Conservation (phyloP, 1,284 basidiomycete genomes). For the Fomitiporia mediterranea region DNA sequence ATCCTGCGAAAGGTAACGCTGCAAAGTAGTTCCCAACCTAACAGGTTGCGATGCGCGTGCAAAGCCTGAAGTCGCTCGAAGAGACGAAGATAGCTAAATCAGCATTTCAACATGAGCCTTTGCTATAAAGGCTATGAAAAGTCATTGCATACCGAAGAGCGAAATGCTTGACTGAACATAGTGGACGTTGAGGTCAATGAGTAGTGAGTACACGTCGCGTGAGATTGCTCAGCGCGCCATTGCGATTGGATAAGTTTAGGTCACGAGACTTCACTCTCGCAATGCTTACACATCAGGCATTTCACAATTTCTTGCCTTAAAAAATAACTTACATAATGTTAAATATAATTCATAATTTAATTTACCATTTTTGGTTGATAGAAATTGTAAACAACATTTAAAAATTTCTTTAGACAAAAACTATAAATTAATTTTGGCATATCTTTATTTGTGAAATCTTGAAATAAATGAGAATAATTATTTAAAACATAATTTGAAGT, state of each 20-base stretch:
- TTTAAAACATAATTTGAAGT: too few relatives aligned
- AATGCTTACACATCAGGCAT: too few relatives aligned
- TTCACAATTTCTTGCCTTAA: too few relatives aligned
- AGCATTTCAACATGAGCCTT: not conserved
- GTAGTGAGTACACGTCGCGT: not conserved
- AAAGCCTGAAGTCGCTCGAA: conserved; percentile 9
- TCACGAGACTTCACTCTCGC: not conserved
- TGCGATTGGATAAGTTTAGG: not conserved
- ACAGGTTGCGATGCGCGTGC: not conserved
- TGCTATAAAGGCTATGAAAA: not conserved
- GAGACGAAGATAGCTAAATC: conserved; percentile 15
- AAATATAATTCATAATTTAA: too few relatives aligned
- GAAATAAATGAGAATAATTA: too few relatives aligned
- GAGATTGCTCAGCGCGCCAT: conserved; percentile 8
- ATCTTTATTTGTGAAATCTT: too few relatives aligned
- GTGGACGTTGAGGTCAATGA: not conserved
- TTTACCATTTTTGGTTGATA: too few relatives aligned
- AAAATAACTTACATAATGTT: too few relatives aligned
- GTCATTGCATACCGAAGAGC: conserved; percentile 16
- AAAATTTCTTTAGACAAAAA: too few relatives aligned
- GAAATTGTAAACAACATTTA: too few relatives aligned
- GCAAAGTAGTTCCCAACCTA: conserved; percentile 1
- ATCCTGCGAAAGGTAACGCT: conserved; percentile 23
- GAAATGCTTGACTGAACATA: conserved; percentile 19
- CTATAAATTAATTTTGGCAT: too few relatives aligned